Conservation (phyloP, 1,139 yeast species). For the Spathaspora sp. region DNA sequence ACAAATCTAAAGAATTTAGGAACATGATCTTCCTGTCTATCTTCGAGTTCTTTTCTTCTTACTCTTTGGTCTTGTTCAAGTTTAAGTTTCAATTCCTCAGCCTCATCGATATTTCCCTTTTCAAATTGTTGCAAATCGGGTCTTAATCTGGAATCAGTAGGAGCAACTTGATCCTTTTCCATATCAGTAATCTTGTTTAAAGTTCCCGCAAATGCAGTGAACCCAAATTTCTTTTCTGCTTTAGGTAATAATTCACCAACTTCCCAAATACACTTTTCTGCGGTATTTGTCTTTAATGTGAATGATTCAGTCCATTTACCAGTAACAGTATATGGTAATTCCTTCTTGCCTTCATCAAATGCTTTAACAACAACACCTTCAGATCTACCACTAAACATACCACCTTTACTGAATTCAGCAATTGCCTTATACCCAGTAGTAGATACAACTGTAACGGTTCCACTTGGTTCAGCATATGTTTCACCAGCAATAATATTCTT, state of each 20-base stretch:
- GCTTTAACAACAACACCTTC: conserved; percentile 71
- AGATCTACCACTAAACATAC: conserved; percentile 85
- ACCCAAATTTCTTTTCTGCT: conserved; percentile 71
- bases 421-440: conserved; percentile 67
- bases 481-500: conserved; percentile 94
- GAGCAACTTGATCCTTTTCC: conserved; percentile 65
- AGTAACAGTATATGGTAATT: conserved; percentile 42
- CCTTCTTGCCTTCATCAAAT: conserved; percentile 36
- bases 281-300: conserved; percentile 38
- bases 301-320: conserved; percentile 82
- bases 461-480: conserved; percentile 87
- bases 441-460: conserved; percentile 64
- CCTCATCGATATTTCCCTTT: conserved; percentile 62
- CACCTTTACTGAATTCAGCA: conserved; percentile 66
- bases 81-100: conserved; percentile 64
- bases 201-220: conserved; percentile 77
- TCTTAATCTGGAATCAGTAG: conserved; percentile 85
- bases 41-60: conserved; percentile 63
- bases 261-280: conserved; percentile 59
- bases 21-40: conserved; percentile 38
- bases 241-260: conserved; percentile 64
- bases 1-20: conserved; percentile 66
- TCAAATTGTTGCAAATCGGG: conserved; percentile 83
- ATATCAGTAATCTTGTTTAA: conserved; percentile 75
- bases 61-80: conserved; percentile 81